Conservation (phyloP, 768 basidiomycete species). For the Lepiota venenata region DNA sequence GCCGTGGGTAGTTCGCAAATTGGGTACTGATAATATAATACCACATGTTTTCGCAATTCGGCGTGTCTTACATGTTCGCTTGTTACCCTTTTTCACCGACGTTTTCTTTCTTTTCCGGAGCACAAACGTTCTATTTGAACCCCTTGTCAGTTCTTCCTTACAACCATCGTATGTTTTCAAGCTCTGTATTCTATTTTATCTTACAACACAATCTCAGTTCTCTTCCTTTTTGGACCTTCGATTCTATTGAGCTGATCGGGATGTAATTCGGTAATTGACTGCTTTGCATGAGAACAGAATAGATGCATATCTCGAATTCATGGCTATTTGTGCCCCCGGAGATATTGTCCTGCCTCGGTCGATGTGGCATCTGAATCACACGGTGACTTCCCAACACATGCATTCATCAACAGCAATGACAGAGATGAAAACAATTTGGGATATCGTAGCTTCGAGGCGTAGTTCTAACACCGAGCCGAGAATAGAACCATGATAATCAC, state of each 20-base stretch:
- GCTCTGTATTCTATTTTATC: constrained; percentile 12
- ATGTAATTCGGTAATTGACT: neutral
- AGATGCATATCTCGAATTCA: no score
- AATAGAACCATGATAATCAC: no score
- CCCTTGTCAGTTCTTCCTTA: constrained; percentile 9
- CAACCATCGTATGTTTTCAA: constrained; percentile 10
- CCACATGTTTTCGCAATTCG: neutral
- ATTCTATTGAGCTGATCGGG: constrained; percentile 18
- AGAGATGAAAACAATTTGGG: no score
- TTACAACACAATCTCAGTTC: constrained; percentile 15
- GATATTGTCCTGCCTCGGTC: no score
- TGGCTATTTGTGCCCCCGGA: no score
- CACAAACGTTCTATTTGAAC: neutral
- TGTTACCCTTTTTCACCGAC: constrained; percentile 6
- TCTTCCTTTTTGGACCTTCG: constrained; percentile 9
- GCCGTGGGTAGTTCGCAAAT: constrained; percentile 47
- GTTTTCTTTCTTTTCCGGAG: neutral
- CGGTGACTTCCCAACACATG: no score
- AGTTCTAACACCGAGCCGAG: no score
- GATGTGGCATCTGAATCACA: no score
- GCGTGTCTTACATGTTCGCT: neutral
- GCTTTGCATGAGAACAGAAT: no score
- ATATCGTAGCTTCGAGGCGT: no score
- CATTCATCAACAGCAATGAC: no score
- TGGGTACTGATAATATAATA: constrained; percentile 36